These are phyloP conservation scores for Kondoa subrosea DNA, from an alignment of 768 basidiomycete species.

Conservation along the genomic window DNA sequence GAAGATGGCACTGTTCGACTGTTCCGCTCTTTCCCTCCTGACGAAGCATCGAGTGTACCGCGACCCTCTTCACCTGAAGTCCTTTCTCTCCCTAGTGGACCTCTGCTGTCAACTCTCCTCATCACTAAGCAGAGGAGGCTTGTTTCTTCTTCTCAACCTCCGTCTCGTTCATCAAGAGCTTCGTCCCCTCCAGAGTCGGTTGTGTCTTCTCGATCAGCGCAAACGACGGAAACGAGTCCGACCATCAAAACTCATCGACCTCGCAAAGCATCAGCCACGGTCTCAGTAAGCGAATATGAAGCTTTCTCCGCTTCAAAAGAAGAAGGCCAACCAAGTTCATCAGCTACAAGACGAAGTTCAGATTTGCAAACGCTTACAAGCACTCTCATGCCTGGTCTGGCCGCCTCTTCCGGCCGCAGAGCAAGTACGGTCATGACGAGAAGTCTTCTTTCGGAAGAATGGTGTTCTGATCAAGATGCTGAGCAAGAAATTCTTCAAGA, in stretches of 20 bases:
- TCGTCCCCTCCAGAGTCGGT: neutral
- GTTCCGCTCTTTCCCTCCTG: neutral
- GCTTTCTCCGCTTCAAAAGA: neutral
- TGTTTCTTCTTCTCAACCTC: neutral
- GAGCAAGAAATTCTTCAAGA: neutral
- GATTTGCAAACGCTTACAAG: neutral
- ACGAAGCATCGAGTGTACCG: neutral
- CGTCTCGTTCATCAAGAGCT: neutral
- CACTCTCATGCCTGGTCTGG: neutral
- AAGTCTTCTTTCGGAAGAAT: neutral
- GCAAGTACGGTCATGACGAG: neutral
- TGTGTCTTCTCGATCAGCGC: neutral
- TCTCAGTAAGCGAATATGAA: slow-evolving; percentile 20
- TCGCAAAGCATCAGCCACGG: slow-evolving; percentile 24
- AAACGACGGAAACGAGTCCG: neutral
- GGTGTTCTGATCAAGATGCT: neutral
- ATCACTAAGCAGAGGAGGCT: neutral
- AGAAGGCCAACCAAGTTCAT: neutral
- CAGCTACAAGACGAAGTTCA: neutral
- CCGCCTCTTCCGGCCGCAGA: neutral
- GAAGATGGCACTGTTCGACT: neutral
- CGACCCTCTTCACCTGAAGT: neutral
- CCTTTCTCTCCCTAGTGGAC: neutral
- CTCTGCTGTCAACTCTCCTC: neutral
- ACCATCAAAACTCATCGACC: slow-evolving; percentile 2